Percentiles rank a stretch among this genome's conserved stretches.
phyloP scores from a whole-genome alignment of 352 stramenopile species.

The Phytophthora sp. region DNA sequence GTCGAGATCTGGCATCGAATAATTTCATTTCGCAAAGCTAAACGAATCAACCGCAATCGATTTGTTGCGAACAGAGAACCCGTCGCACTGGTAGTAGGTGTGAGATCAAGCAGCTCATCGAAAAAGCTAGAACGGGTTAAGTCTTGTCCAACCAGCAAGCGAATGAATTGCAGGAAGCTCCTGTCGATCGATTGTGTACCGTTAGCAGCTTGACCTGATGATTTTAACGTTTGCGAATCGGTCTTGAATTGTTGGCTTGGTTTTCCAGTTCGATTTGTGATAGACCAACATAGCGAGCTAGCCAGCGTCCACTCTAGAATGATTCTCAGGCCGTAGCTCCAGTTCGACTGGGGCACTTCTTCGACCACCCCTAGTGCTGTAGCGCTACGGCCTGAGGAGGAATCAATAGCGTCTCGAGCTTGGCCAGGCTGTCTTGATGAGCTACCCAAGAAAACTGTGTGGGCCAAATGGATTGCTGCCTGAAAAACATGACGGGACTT shows the following conservation, averaged over 20 bases:
- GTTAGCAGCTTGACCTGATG: neutral
- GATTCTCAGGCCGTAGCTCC: slow-evolving; percentile 27
- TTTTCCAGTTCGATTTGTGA: neutral
- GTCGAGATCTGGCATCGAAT: slow-evolving; percentile 6
- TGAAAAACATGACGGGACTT: slow-evolving; percentile 39
- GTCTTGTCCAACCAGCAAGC: slow-evolving; percentile 42
- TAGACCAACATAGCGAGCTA: slow-evolving; percentile 40
- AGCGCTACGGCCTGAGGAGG: no score
- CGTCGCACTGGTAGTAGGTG: neutral
- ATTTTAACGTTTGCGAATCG: neutral
- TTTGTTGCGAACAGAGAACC: slow-evolving; percentile 5
- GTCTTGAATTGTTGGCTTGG: neutral
- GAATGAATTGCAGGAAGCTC: slow-evolving; percentile 45
- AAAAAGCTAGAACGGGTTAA: slow-evolving; percentile 37
- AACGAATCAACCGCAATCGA: slow-evolving; percentile 25
- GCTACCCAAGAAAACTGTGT: slow-evolving; percentile 45
- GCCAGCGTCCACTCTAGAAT: slow-evolving; percentile 40
- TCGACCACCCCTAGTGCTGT: slow-evolving; percentile 16
- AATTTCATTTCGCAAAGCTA: slow-evolving; percentile 19
- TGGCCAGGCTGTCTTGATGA: no score
- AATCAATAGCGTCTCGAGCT: no score
- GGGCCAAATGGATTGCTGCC: slow-evolving; percentile 42
- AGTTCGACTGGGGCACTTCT: slow-evolving; percentile 22
- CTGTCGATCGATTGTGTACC: slow-evolving; percentile 31
- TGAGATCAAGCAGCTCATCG: slow-evolving; percentile 24